A percentile compares a stretch with the other conserved stretches of the same genome.
These are phyloP conservation scores for Calonectria fujianensis DNA, from an alignment of 2,329 filamentous ascomycete species.

Conservation along the genomic window DNA sequence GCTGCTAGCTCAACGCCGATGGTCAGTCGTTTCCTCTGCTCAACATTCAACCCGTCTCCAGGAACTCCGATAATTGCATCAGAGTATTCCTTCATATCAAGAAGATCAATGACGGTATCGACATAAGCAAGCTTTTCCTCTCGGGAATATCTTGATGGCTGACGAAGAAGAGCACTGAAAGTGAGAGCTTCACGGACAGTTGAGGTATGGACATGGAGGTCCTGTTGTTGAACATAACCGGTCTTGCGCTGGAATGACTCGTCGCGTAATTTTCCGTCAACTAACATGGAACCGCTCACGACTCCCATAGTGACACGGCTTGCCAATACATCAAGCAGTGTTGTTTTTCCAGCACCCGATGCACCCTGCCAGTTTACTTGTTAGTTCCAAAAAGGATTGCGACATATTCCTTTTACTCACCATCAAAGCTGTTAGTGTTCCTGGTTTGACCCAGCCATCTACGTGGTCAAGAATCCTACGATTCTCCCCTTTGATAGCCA, in stretches of 20 bases:
- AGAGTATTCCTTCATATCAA: conserved; percentile 78
- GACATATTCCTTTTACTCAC: conserved; percentile 65
- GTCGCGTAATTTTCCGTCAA: conserved; percentile 78
- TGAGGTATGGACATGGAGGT: conserved; percentile 84
- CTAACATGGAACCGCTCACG: conserved; percentile 84
- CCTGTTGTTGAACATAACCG: conserved; percentile 89
- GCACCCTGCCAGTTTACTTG: conserved; percentile 63
- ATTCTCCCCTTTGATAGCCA: conserved; percentile 57
- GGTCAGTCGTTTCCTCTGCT: conserved; percentile 75
- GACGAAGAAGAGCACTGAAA: conserved; percentile 88
- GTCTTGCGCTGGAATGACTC: conserved; percentile 87
- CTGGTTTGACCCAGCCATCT: conserved; percentile 83
- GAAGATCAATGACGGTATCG: conserved; percentile 80
- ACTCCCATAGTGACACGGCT: conserved; percentile 89
- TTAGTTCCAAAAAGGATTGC: conserved; percentile 80
- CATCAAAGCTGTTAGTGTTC: conserved; percentile 82
- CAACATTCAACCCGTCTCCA: conserved; percentile 74
- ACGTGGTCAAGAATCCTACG: conserved; percentile 81
- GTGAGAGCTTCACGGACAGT: conserved; percentile 89
- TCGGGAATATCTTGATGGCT: conserved; percentile 79
- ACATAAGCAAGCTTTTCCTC: conserved; percentile 88
- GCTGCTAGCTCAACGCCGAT: conserved; percentile 74
- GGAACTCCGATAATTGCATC: conserved; percentile 77
- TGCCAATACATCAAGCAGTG: conserved; percentile 86
- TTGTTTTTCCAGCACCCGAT: conserved; percentile 90